Evolutionary conservation across 1,284 basidiomycete genomes (phyloP), one percentile per base, ranked within the genome.

Genomic region (Inonotus obliquus): DNA sequence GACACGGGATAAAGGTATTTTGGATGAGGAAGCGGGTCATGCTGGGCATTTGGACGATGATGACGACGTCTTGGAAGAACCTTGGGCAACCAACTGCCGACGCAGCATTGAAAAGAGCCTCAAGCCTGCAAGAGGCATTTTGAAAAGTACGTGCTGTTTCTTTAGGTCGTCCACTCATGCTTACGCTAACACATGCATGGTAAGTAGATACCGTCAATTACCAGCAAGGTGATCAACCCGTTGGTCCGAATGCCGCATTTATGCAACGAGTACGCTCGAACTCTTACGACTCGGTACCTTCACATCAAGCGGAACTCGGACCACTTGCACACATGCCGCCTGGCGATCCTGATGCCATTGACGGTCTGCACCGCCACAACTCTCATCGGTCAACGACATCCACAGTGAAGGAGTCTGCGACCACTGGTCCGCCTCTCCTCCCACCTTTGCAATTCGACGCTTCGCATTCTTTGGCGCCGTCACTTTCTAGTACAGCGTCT

Each of bases 311-410:
- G 27, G 85, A 87, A 69, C 76, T 86, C 29, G 89, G 89, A 25
- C 90, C 91, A 4, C 78, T 94, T 55, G 86, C 91, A 10, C 84
- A 82, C 58, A 86, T 93, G 61, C 89, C 91, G 45, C 85, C 87
- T 2, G 86, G 89, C 1, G 87, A 92, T 69, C 90, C 92, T 38
- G 90, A 89, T 69, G 87, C 92, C 66, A 91, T 94, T 62, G 93
- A 95, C 68, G 92, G 92, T 13, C 78, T 93, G 60, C 85, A 89
- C 68, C 82, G 83, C 69, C 85, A 88, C 69, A 74, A 76, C 47
- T 79, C 78, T 5, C 81, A 82, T 66, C 79, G 81, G 19, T 79
- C 79, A 45, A 51, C 72, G 37, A 65, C 72, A 11, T 79, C 79
- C 44, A 76, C 77, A 63, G 68, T 62, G 63, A 69, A 68, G 67